Evolutionary conservation across 768 basidiomycete species (phyloP), one percentile per base, ranked within the genome.

Genomic region (Trametes coccinea): DNA sequence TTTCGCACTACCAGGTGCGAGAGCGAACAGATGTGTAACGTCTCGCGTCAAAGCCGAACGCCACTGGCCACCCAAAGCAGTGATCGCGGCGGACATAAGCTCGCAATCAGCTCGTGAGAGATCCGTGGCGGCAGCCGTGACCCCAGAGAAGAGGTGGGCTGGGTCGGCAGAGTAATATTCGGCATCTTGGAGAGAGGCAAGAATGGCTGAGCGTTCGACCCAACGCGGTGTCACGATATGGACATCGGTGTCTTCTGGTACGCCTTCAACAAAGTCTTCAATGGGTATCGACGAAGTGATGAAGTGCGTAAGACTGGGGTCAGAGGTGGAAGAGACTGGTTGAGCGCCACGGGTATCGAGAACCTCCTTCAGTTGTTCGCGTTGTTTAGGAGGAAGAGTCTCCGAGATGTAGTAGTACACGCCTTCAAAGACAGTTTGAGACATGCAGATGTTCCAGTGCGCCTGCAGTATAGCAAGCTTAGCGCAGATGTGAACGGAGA

Each of bases 21-120:
- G 73, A 33, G 85, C 84, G 66, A 95, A 90, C 52, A 96, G 81
- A 71, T 96, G 95, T 0, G 95, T 95, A 22, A 93, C 89, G 59
- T 96, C 94, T 59, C 83, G 81, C 0, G 93, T 94, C 51, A 95
- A 81, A 8, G 84, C 86, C 0, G 76, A 74, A 29, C 91, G 83
- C 86, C 86, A 92, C 72, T 92, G 88, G 0, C 95, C 95, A 2
- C 95, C 94, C 3, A 92, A 82, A 0, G 86, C 83, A 2, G 80
- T 79, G 31, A 95, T 84, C 0, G 87, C 90, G 0, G 86, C 88
- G 0, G 82, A 81, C 43, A 96, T 81, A 2, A 88, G 83, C 68
- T 91, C 90, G 30, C 85, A 74, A 71, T 96, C 94, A 7, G 83
- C 64, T 1, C 77, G 53, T 0, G 86, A 82, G 4, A 91, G 88